Conservation (phyloP, 495 filamentous ascomycete species). For the Xeromyces bisporus region DNA sequence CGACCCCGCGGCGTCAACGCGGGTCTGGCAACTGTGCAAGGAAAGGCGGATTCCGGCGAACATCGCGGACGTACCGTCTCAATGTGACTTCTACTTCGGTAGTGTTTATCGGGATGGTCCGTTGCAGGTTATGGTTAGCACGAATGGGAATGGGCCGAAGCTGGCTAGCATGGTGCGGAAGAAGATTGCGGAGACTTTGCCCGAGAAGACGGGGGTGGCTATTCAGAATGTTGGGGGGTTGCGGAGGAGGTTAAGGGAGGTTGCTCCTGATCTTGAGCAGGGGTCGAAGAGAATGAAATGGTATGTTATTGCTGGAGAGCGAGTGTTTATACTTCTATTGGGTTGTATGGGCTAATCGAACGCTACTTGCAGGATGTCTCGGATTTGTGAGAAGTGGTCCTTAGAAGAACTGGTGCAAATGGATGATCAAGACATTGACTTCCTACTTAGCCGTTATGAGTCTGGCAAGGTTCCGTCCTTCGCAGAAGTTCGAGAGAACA, state of each 20-base stretch:
- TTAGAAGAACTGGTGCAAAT: conserved; percentile 76
- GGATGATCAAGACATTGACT: conserved; percentile 70
- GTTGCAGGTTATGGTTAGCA: conserved; percentile 94
- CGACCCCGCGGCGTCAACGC: conserved; percentile 68
- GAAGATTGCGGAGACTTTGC: conserved; percentile 62
- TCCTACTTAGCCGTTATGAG: conserved; percentile 51
- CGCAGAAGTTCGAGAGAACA: conserved; percentile 16
- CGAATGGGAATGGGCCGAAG: conserved; percentile 91
- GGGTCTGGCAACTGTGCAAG: conserved; percentile 86
- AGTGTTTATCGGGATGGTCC: conserved; percentile 89
- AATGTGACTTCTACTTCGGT: conserved; percentile 98
- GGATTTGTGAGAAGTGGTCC: conserved; percentile 72
- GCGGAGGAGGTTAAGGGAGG: conserved; percentile 56
- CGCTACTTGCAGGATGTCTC: conserved; percentile 50
- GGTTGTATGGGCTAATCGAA: not conserved
- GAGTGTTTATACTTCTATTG: not conserved
- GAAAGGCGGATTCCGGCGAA: conserved; percentile 71
- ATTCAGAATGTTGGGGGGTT: conserved; percentile 69
- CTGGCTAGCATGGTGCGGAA: conserved; percentile 72
- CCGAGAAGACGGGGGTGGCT: conserved; percentile 60
- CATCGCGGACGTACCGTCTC: conserved; percentile 89
- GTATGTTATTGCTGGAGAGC: conserved; percentile 24
- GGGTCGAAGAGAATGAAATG: conserved; percentile 87
- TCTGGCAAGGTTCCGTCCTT: conserved; percentile 27
- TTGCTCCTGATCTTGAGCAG: conserved; percentile 55